Percentiles rank a stretch among this genome's conserved stretches.
phyloP scores from a whole-genome alignment of 345 rosid species.

The Lenwebbia sp. region DNA sequence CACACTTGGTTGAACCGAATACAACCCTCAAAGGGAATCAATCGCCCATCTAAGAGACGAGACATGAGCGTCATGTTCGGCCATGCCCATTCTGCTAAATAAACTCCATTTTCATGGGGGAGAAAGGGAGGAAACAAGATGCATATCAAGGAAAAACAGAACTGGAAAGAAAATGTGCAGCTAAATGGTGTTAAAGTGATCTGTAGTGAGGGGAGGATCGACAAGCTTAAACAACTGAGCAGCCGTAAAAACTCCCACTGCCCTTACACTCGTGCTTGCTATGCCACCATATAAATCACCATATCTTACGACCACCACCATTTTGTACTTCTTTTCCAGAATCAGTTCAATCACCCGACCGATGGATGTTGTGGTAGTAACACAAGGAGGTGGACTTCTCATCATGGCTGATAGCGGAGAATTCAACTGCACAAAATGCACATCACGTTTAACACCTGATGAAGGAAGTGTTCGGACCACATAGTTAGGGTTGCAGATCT shows the following conservation, averaged over 20 bases:
- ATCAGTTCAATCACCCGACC: conserved; percentile 50
- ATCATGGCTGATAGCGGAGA: conserved; percentile 48
- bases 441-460: neutral
- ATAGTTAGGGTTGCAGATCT: neutral
- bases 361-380: conserved; percentile 40
- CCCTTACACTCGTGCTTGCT: conserved; percentile 20
- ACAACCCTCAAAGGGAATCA: neutral
- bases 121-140: neutral
- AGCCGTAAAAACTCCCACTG: conserved; percentile 57
- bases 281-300: conserved; percentile 13
- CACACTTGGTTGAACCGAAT: neutral
- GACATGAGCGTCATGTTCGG: conserved; percentile 3
- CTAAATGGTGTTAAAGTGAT: neutral
- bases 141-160: neutral
- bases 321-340: conserved; percentile 45
- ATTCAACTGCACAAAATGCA: conserved; percentile 35
- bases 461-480: neutral
- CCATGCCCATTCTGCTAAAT: neutral
- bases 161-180: neutral
- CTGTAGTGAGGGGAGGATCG: conserved; percentile 2
- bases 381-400: conserved; percentile 63
- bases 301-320: conserved; percentile 49
- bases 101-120: neutral
- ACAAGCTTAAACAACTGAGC: conserved; percentile 32
- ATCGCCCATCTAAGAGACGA: neutral